Evolutionary conservation across 495 filamentous ascomycete genomes (phyloP).

Genomic region (Penicillium cosmopolitanum): DNA sequence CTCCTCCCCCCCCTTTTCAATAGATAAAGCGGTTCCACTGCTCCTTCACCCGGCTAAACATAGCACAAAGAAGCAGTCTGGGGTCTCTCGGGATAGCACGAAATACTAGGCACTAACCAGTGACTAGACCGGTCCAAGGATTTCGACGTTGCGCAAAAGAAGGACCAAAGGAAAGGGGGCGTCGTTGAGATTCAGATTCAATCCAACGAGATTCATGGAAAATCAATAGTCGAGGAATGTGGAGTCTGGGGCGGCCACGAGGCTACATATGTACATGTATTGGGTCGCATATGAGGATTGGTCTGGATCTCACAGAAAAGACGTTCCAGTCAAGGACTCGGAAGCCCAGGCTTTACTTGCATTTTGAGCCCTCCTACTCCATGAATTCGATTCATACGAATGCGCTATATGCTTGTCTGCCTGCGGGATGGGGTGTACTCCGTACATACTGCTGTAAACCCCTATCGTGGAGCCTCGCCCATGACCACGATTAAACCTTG

Average conservation of each 20-base stretch:
- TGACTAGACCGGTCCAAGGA: conserved; percentile 15
- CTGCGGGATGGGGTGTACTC: background rate
- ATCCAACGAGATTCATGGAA: conserved; percentile 14
- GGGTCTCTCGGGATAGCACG: conserved; percentile 4
- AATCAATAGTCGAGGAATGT: conserved; percentile 26
- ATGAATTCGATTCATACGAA: too few species aligned
- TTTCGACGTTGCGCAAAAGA: background rate
- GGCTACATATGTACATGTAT: conserved; percentile 4
- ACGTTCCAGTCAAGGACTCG: background rate
- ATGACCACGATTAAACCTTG: background rate
- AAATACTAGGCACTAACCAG: background rate
- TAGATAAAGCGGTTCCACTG: background rate
- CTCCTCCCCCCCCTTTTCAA: background rate
- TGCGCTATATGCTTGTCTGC: background rate
- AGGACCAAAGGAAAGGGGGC: conserved; percentile 9
- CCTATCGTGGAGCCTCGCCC: conserved; percentile 3
- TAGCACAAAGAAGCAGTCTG: conserved; percentile 15
- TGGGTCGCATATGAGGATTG: background rate
- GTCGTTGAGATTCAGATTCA: background rate
- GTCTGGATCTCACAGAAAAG: conserved; percentile 20
- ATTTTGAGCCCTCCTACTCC: too few species aligned
- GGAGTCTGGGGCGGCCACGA: conserved; percentile 31
- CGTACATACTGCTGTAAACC: background rate
- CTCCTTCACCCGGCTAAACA: conserved; percentile 15
- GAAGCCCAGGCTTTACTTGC: background rate